Evolutionary conservation across 306 rosid species (phyloP).

Genomic region (Delonix regia): DNA sequence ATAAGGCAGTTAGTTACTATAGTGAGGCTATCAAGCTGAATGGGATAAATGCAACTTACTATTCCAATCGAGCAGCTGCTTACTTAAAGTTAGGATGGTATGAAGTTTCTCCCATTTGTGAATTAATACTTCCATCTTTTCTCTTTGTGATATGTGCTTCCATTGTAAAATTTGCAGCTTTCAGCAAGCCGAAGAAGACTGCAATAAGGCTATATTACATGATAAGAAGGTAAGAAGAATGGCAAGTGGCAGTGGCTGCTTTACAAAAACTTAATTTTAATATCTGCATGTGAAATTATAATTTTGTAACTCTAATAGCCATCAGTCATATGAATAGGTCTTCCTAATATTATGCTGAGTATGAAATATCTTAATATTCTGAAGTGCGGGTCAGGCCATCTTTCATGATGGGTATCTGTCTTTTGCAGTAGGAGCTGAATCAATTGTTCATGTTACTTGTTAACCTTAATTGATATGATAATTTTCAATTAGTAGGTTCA

Average conservation of each 20-base stretch:
- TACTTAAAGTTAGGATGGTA: slow-evolving; percentile 84
- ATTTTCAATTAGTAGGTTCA: slow-evolving; percentile 1
- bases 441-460: background rate
- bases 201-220: slow-evolving; percentile 65
- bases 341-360: background rate
- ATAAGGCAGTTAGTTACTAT: slow-evolving; percentile 74
- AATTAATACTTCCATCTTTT: slow-evolving; percentile 17
- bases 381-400: background rate
- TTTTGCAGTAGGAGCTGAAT: slow-evolving; percentile 15
- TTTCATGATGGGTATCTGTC: background rate
- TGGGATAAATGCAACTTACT: slow-evolving; percentile 63
- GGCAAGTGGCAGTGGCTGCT: slow-evolving; percentile 11
- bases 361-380: background rate
- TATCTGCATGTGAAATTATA: slow-evolving; percentile 1
- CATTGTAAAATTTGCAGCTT: slow-evolving; percentile 58
- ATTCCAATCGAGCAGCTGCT: slow-evolving; percentile 92
- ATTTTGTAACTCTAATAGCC: background rate
- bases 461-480: background rate
- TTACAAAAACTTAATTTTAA: slow-evolving; percentile 3
- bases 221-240: slow-evolving; percentile 77
- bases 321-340: background rate
- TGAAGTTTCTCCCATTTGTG: slow-evolving; percentile 31
- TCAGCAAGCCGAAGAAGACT: slow-evolving; percentile 93
- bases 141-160: slow-evolving; percentile 20
- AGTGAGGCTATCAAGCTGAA: slow-evolving; percentile 75